These are phyloP conservation scores for Entomortierella beljakovae DNA, from an alignment of 192 early-diverging fungal genomes.

Conservation along the genomic window DNA sequence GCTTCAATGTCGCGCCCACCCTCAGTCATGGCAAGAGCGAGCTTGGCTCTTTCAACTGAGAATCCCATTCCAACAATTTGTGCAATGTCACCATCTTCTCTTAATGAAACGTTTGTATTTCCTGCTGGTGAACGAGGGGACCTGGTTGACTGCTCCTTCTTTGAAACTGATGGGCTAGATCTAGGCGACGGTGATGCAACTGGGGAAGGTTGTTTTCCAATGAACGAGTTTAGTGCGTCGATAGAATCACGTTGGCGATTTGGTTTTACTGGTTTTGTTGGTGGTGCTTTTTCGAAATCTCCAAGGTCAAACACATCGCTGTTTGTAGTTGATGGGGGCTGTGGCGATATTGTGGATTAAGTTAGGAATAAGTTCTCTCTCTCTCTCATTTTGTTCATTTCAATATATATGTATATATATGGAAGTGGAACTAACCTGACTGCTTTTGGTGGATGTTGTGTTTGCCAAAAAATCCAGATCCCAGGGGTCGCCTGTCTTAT, in stretches of 20 bases:
- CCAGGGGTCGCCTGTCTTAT: slow-evolving; percentile 35
- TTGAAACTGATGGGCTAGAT: slow-evolving; percentile 21
- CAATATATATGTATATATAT: no score
- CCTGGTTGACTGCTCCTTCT: slow-evolving; percentile 7
- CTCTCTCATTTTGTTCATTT: no score
- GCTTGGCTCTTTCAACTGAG: slow-evolving; percentile 67
- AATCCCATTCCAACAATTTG: slow-evolving; percentile 88
- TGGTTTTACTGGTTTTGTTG: slow-evolving; percentile 19
- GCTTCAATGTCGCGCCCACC: slow-evolving; percentile 69
- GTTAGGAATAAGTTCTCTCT: no score
- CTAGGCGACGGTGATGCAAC: slow-evolving; percentile 2
- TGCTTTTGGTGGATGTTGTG: slow-evolving; percentile 17
- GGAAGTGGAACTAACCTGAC: slow-evolving; percentile 17
- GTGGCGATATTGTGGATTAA: neutral
- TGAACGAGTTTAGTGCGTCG: slow-evolving; percentile 38
- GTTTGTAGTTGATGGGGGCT: slow-evolving; percentile 12
- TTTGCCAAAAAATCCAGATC: slow-evolving; percentile 51
- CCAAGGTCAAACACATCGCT: slow-evolving; percentile 48
- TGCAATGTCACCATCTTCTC: slow-evolving; percentile 67
- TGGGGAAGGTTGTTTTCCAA: slow-evolving; percentile 47
- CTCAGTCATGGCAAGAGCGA: slow-evolving; percentile 77
- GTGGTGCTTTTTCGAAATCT: slow-evolving; percentile 38
- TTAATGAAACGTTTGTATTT: slow-evolving; percentile 3
- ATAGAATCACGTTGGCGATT: slow-evolving; percentile 27
- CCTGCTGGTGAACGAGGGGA: neutral